These are phyloP conservation scores for Coemansia sp. DNA, from an alignment of 192 early-diverging fungal species.

Conservation along the genomic window DNA sequence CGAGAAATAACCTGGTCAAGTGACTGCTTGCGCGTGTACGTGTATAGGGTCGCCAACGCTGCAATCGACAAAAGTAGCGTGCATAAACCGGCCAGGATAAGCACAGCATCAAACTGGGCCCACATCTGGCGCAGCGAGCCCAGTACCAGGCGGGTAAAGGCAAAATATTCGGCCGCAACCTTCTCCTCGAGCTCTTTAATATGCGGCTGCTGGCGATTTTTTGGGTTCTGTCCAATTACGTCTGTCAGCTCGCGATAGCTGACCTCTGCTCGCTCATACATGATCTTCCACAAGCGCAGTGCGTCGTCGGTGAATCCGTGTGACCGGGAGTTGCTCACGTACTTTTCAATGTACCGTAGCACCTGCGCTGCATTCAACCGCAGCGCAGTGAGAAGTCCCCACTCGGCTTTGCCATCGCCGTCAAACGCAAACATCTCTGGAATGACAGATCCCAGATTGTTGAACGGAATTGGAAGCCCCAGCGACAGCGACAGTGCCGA, in stretches of 20 bases:
- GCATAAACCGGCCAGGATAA: slow-evolving; percentile 72
- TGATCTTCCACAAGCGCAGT: slow-evolving; percentile 20
- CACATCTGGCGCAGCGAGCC: slow-evolving; percentile 77
- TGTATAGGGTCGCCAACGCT: slow-evolving; percentile 7
- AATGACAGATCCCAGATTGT: slow-evolving; percentile 84
- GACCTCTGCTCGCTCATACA: slow-evolving; percentile 24
- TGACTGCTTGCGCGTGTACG: slow-evolving; percentile 3
- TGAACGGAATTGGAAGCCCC: slow-evolving; percentile 88
- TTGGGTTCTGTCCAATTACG: not conserved
- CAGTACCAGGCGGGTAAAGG: slow-evolving; percentile 63
- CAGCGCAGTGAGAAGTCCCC: slow-evolving; percentile 54
- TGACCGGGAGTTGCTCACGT: slow-evolving; percentile 24
- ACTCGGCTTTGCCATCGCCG: slow-evolving; percentile 5
- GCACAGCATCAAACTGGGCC: slow-evolving; percentile 85
- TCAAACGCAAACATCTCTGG: slow-evolving; percentile 76
- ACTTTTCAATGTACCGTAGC: slow-evolving; percentile 42
- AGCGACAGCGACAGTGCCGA: slow-evolving; percentile 79
- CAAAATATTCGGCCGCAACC: slow-evolving; percentile 39
- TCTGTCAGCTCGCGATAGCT: slow-evolving; percentile 26
- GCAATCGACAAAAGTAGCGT: slow-evolving; percentile 41
- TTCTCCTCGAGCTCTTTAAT: slow-evolving; percentile 24
- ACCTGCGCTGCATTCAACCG: slow-evolving; percentile 67
- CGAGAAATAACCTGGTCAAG: slow-evolving; percentile 6
- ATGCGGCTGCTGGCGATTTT: slow-evolving; percentile 1
- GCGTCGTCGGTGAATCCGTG: slow-evolving; percentile 47